These are phyloP conservation scores for Carex scoparia DNA, from an alignment of 176 grass and related monocot genomes.

Conservation along the genomic window DNA sequence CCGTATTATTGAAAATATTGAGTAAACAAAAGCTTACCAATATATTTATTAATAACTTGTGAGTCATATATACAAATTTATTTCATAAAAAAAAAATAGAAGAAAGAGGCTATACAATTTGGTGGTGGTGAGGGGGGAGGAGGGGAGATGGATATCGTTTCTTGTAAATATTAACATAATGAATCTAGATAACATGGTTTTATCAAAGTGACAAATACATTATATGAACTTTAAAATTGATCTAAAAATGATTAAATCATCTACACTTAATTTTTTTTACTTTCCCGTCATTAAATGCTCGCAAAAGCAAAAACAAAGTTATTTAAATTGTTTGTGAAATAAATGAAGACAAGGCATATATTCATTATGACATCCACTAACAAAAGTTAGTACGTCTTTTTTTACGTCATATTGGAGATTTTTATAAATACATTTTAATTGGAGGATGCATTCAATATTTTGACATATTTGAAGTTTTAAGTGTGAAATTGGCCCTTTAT, in stretches of 20 bases:
- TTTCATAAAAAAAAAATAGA: no score
- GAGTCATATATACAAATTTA: background rate
- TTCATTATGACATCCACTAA: background rate
- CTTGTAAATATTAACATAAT: background rate
- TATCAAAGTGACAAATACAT: no score
- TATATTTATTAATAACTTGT: background rate
- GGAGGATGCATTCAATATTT: background rate
- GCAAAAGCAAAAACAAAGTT: background rate
- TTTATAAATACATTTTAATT: background rate
- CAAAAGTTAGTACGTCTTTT: background rate
- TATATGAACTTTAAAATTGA: background rate
- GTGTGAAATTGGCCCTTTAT: no score
- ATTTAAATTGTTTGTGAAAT: background rate
- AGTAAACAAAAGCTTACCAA: background rate
- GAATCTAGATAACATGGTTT: no score
- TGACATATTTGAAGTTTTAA: background rate
- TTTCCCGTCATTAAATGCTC: background rate
- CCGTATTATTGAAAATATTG: background rate
- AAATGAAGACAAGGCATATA: background rate
- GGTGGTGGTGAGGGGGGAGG: no score
- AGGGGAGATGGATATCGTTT: background rate
- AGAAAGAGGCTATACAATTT: background rate
- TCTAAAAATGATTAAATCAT: background rate
- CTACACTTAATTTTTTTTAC: background rate
- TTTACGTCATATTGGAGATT: background rate